Evolutionary conservation across 805 yeast genomes (phyloP), one percentile per base, ranked within the genome.

Genomic region (Starmerella potacharoeniae): DNA sequence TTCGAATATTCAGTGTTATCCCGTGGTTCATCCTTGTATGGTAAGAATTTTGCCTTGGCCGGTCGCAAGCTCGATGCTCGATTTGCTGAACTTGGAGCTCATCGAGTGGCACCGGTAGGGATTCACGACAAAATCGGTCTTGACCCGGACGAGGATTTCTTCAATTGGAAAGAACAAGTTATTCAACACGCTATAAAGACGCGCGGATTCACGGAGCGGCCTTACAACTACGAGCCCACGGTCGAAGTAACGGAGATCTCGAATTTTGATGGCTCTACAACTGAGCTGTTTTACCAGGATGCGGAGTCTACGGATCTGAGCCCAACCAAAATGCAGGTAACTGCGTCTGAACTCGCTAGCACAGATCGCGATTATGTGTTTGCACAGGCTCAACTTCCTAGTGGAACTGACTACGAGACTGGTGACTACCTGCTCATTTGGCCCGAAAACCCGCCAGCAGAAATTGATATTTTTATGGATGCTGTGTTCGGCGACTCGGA

Each of bases 341-440:
- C 34, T 1, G 39, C 30, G 6, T 11, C 39, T 10, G 30, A 17
- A 14, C 39, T 60, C 14, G 54, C 49, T 3, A 3, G n/a, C 1
- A 56, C 60, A 0, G 59, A 55, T 22, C 58, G 62, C 2, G 36
- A 39, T 29, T 60, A 58, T 72, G 78, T 86, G 53, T 91, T 86
- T 65, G 82, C 81, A 10, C 91, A 85, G 66, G 80, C 86, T 61
- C 80, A 82, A 63, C 73, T 87, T 64, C 48, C 54, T 6, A 39
- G 40, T 2, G 36, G 34, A 13, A 33, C 13, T 2, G 79, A 81
- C 60, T 87, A 86, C 67, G 73, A 86, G 22, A 84, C 95, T 3
- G 95, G 95, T 69, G 95, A 87, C 66, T 95, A 87, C 69, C 67
- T 86, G 57, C 93, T 87, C n/a, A 71, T 87, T 42, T 84, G 93